These are phyloP conservation scores for Protomyces inundatus DNA, from an alignment of 1,139 yeast species.

Conservation along the genomic window DNA sequence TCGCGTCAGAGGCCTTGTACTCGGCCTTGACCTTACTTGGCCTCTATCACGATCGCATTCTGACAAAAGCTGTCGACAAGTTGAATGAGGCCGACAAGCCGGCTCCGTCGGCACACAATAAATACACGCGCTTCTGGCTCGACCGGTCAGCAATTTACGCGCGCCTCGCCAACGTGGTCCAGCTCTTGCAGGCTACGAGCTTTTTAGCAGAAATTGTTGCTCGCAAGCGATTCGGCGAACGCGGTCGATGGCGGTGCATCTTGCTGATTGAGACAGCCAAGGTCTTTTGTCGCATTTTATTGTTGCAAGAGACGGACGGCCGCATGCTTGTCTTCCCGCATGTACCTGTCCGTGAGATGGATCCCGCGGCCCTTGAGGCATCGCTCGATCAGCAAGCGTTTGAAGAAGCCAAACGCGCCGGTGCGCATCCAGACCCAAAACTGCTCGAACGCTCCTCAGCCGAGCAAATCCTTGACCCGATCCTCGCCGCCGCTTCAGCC, in stretches of 20 bases:
- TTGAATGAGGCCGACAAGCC: conserved; percentile 26
- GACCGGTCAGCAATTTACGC: conserved; percentile 35
- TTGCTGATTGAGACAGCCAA: conserved; percentile 38
- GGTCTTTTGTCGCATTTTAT: conserved; percentile 38
- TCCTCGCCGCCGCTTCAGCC: background rate
- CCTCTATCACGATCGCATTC: conserved; percentile 41
- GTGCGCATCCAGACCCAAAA: conserved; percentile 4
- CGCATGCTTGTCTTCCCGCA: conserved; percentile 39
- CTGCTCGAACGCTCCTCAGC: background rate
- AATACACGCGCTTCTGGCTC: conserved; percentile 38
- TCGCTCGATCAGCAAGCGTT: conserved; percentile 9
- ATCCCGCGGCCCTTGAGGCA: conserved; percentile 34
- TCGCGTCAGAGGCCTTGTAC: conserved; percentile 39
- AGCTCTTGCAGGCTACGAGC: conserved; percentile 41
- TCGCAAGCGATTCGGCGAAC: conserved; percentile 35
- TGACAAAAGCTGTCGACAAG: conserved; percentile 37
- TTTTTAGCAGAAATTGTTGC: conserved; percentile 42
- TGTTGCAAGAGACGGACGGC: conserved; percentile 36
- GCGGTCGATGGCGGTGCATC: conserved; percentile 38
- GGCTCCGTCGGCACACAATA: conserved; percentile 38
- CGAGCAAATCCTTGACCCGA: background rate
- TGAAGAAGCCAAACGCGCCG: background rate
- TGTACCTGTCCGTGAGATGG: conserved; percentile 41
- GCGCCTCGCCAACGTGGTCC: conserved; percentile 37
- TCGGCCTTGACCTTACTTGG: conserved; percentile 41